Conservation (phyloP, 2,329 filamentous ascomycete species). For the Talaromyces piceae region DNA sequence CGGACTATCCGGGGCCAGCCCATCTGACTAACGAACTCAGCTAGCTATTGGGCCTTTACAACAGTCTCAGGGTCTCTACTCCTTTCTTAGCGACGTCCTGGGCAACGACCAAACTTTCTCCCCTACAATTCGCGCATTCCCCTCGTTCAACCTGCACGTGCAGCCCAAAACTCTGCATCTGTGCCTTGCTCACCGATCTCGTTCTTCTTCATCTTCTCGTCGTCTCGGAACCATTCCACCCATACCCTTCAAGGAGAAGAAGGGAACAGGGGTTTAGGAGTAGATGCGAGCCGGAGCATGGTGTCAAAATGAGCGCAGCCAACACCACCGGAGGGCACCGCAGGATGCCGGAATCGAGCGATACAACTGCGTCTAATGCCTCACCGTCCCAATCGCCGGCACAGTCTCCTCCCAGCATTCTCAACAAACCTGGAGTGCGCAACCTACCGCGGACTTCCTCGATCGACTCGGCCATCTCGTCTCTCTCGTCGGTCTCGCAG, state of each 20-base stretch:
- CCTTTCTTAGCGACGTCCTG: too few relatives aligned
- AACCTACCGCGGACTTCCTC: slow-evolving; percentile 66
- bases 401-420: slow-evolving; percentile 23
- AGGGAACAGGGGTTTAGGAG: background rate
- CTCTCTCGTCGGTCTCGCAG: slow-evolving; percentile 55
- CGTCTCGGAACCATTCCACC: background rate
- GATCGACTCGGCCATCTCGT: slow-evolving; percentile 87
- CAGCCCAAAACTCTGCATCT: too few relatives aligned
- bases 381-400: slow-evolving; percentile 19
- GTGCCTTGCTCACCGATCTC: too few relatives aligned
- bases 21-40: too few relatives aligned
- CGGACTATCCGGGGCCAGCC: too few relatives aligned
- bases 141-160: too few relatives aligned
- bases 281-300: slow-evolving; percentile 16
- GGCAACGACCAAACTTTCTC: too few relatives aligned
- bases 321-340: slow-evolving; percentile 18
- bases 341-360: slow-evolving; percentile 22
- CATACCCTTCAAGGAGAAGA: background rate
- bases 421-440: slow-evolving; percentile 26
- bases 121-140: too few relatives aligned
- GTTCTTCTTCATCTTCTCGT: too few relatives aligned
- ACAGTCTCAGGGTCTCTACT: too few relatives aligned
- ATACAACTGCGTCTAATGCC: slow-evolving; percentile 20
- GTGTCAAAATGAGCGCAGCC: slow-evolving; percentile 18
- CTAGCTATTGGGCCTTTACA: too few relatives aligned